Percentiles rank a stretch among this genome's conserved stretches.
phyloP scores from a whole-genome alignment of 2,329 filamentous ascomycete genomes.

The Aphanoascus verrucosus region DNA sequence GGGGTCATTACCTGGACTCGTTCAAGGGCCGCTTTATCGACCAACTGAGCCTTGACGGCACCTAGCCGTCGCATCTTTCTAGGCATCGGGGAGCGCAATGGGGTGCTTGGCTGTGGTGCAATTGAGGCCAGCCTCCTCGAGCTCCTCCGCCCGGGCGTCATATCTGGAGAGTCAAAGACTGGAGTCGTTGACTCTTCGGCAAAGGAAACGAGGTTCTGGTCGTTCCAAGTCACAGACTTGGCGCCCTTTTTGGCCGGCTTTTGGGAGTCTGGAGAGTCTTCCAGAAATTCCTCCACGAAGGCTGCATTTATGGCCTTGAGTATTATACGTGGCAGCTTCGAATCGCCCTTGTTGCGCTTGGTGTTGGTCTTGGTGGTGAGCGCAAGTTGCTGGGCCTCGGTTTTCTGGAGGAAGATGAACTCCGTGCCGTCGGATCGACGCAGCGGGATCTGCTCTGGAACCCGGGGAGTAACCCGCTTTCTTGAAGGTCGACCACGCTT shows the following conservation, averaged over 20 bases:
- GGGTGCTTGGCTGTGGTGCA: constrained; percentile 16
- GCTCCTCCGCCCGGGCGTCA: constrained; percentile 9
- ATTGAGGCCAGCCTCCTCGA: constrained; percentile 18
- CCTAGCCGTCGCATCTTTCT: constrained; percentile 15
- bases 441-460: constrained; percentile 33
- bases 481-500: constrained; percentile 2
- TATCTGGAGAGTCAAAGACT: constrained; percentile 2
- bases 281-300: neutral
- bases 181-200: constrained; percentile 19
- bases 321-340: constrained; percentile 25
- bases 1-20: constrained; percentile 6
- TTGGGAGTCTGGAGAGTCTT: neutral
- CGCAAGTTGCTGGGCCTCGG: constrained; percentile 34
- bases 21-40: constrained; percentile 5
- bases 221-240: constrained; percentile 32
- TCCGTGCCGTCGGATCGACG: constrained; percentile 37
- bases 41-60: neutral
- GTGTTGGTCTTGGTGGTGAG: constrained; percentile 36
- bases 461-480: constrained; percentile 16
- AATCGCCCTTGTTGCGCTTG: constrained; percentile 32
- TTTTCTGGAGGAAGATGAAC: constrained; percentile 35
- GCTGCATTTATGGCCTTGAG: constrained; percentile 10
- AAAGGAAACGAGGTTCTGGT: constrained; percentile 29
- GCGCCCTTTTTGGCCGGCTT: constrained; percentile 13
- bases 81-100: constrained; percentile 18